Base-by-base conservation (phyloP, 1,139 yeast genomes). In the Meyerozyma carpophila region DNA sequence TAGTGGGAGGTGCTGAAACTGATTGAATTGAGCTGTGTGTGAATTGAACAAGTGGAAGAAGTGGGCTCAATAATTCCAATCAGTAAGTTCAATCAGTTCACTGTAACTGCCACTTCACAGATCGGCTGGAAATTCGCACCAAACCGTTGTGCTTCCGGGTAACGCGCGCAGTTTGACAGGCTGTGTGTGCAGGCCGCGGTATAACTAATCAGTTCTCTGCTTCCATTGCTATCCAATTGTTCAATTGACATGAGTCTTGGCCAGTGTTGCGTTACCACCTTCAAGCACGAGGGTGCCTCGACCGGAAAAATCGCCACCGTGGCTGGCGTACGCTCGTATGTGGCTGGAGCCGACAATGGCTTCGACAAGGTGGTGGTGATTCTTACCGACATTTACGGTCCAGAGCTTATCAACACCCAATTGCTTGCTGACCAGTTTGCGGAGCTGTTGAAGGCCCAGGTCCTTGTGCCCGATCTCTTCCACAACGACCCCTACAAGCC, bases 381-480 rank as follows among this genome's bases (percentile, higher is more conserved):
- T 41, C 52, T 82, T 37, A 75, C 94, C 41, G 96, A 90, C 59
- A 67, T 89, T 43, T 78, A 61, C 50, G 96, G 96, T 39, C 65
- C 75, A 58, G 64, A 67, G 40, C 72, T 72, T 56, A 67, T 66
- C 59, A 89, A 89, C 62, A 66, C 66, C 27, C 65, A 69, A 55
- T 66, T 83, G 49, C 57, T 85, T 49, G 96, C 96, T 26, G 96
- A 89, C 60, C 70, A 75, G 44, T 73, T 84, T 47, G 84, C 93
- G 41, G 63, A 64, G 41, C 41, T 44, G 3, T 74, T 76, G n/a
- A 83, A 83, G 25, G 86, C 74, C 66, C 75, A 73, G 37, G 93
- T 85, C 0, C 66, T 84, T 44, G 66, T 84, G 38, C 95, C 95
- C 11, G 96, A 89, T 59, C 73, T 87, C 47, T 73, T 87, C 51